phyloP scores from a whole-genome alignment of 2,329 filamentous ascomycete genomes.

The Epichloe hybrida region DNA sequence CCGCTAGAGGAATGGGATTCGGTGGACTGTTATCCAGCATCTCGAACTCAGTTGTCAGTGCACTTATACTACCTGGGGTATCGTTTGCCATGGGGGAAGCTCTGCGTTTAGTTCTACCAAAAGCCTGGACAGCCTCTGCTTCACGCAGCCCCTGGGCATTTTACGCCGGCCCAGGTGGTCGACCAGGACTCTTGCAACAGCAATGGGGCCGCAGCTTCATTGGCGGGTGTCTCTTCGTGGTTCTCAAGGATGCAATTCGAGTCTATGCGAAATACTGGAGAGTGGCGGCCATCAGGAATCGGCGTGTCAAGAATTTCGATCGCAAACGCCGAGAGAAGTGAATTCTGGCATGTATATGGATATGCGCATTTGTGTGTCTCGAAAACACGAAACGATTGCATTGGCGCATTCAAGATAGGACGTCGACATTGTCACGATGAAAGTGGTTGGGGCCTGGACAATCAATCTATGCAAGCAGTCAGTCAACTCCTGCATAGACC shows the following conservation, averaged over 20 bases:
- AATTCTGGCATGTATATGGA: not conserved
- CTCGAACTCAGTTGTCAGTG: slow-evolving; percentile 36
- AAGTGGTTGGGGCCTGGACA: not conserved
- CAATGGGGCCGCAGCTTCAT: slow-evolving; percentile 82
- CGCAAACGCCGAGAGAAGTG: slow-evolving; percentile 14
- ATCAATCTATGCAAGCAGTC: not conserved
- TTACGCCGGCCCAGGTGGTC: slow-evolving; percentile 14
- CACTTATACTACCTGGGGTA: slow-evolving; percentile 67
- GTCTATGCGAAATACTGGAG: slow-evolving; percentile 52
- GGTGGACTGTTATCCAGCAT: slow-evolving; percentile 27
- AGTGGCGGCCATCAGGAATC: slow-evolving; percentile 40
- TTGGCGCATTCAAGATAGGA: too few species aligned
- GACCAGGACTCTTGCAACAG: slow-evolving; percentile 60
- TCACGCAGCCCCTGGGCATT: slow-evolving; percentile 12
- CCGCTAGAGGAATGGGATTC: slow-evolving; percentile 20
- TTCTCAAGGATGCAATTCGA: slow-evolving; percentile 56
- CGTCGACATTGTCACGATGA: not conserved
- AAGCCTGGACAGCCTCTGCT: slow-evolving; percentile 45
- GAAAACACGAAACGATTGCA: too few species aligned
- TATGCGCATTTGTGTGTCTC: too few species aligned
- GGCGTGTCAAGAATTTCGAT: slow-evolving; percentile 40
- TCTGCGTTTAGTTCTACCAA: slow-evolving; percentile 54
- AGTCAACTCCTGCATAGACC: not conserved
- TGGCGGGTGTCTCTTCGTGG: slow-evolving; percentile 78
- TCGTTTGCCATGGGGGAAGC: slow-evolving; percentile 63